phyloP scores from a whole-genome alignment of 1,284 basidiomycete species.

The Papiliotrema flavescens region DNA sequence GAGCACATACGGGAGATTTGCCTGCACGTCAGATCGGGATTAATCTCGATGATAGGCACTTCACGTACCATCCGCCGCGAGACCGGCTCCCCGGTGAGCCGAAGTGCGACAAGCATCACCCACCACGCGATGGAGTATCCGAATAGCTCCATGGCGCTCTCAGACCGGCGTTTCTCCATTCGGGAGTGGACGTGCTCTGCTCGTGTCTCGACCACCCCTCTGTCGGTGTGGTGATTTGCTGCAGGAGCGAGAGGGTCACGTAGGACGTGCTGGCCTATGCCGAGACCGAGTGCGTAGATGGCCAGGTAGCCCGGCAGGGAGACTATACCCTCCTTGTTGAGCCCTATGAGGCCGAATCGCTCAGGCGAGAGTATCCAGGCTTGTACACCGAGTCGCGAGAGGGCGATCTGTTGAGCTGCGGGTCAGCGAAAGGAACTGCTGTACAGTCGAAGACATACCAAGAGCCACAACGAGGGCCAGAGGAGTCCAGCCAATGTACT shows the following conservation, averaged over 20 bases:
- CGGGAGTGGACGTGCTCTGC: conserved; percentile 17
- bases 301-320: conserved; percentile 84
- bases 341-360: conserved; percentile 78
- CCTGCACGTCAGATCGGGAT: conserved; percentile 55
- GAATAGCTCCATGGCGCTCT: conserved; percentile 66
- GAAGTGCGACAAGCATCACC: conserved; percentile 56
- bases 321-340: conserved; percentile 89
- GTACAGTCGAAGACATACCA: conserved; percentile 52
- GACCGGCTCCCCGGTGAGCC: conserved; percentile 47
- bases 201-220: neutral
- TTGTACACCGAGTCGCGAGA: conserved; percentile 60
- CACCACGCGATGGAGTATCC: conserved; percentile 78
- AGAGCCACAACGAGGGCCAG: conserved; percentile 64
- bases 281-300: conserved; percentile 81
- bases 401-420: conserved; percentile 59
- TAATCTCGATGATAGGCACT: too few relatives aligned
- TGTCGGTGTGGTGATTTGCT: neutral
- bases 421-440: neutral
- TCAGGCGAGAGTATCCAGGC: conserved; percentile 63
- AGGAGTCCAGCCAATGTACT: conserved; percentile 58
- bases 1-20: conserved; percentile 81
- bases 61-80: conserved; percentile 70
- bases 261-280: conserved; percentile 74
- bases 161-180: conserved; percentile 60
- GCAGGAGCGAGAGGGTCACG: conserved; percentile 54